Base-by-base conservation (phyloP, 2,329 filamentous ascomycete genomes). In the Xylariaceae sp. region DNA sequence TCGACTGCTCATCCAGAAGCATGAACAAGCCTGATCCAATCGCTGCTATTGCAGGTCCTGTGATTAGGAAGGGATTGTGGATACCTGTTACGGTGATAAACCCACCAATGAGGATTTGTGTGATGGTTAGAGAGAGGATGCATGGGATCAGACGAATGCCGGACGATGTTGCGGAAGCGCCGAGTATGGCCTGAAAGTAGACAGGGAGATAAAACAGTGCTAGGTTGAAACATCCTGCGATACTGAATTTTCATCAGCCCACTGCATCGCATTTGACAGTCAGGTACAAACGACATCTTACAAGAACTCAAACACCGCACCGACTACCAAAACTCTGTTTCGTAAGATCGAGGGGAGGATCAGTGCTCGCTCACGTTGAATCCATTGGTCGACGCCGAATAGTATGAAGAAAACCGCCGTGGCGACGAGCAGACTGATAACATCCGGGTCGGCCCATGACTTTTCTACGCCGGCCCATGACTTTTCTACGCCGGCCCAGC, bases 261-360 rank as follows among this genome's bases (percentile, higher is more conserved):
- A 19, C n/a, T 15, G 19, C 36, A 36, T 35, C 32, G 30, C 41
- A 32, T 45, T 14, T 19, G 38, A 41, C 19, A 22, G 31, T 22
- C 36, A 6, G 35, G 38, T 51, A 45, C 48, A 27, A 27, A 27
- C n/a, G n/a, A n/a, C 43, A 14, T 4, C 35, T n/a, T 48, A 50
- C 44, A 52, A 47, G 15, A 52, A 52, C 38, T 48, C 45, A 33
- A 54, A 54, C 43, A 51, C 31, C 33, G 49, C 49, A 36, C 49
- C 52, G 17, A 51, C 42, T 12, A 51, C 30, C 30, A 52, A 43
- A 36, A 48, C 42, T 11, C 49, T 36, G 30, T 49, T 52, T 11
- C n/a, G 48, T 30, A 48, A 33, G 19, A 55, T 48, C 35, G 40
- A n/a, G 32, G 49, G 46, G 46, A 49, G 27, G 44, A 54, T 45